Evolutionary conservation across 1,139 yeast genomes (phyloP).

Genomic region (Saccharomyces hybrid): DNA sequence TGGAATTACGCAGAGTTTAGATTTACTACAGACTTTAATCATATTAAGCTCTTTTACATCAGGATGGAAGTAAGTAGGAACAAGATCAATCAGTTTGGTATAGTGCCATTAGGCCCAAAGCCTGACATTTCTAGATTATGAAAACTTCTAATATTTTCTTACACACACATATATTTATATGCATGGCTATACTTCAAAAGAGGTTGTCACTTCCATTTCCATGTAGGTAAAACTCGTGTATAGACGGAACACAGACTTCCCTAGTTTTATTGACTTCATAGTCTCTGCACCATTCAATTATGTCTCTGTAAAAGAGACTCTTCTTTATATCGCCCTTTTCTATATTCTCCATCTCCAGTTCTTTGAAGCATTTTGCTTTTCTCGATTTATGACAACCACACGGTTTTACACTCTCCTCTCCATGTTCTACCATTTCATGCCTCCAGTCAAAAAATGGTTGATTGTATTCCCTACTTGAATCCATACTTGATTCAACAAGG

Average conservation of each 20-base stretch:
- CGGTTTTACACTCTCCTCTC: not conserved
- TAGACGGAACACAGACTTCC: not conserved
- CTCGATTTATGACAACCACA: conserved; percentile 2
- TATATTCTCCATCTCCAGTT: not conserved
- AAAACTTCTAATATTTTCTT: conserved; percentile 1
- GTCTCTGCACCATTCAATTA: not conserved
- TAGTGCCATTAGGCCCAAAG: conserved; percentile 8
- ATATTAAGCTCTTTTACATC: conserved; percentile 81
- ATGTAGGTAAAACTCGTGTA: not conserved
- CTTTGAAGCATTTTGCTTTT: not conserved
- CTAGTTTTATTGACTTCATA: not conserved
- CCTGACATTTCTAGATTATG: conserved; percentile 7
- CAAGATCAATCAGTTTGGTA: conserved; percentile 57
- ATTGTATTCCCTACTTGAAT: not conserved
- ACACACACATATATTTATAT: not conserved
- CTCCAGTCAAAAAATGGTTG: not conserved
- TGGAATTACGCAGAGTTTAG: conserved; percentile 72
- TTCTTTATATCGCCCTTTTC: not conserved
- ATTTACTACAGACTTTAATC: conserved; percentile 74
- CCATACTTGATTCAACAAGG: not conserved
- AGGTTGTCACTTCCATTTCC: not conserved
- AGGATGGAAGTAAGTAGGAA: conserved; percentile 42
- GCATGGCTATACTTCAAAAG: not conserved
- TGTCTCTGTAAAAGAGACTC: not conserved
- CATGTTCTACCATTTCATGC: not conserved